Evolutionary conservation across 1,284 basidiomycete genomes (phyloP).

Genomic region (Cystobasidium slooffiae): DNA sequence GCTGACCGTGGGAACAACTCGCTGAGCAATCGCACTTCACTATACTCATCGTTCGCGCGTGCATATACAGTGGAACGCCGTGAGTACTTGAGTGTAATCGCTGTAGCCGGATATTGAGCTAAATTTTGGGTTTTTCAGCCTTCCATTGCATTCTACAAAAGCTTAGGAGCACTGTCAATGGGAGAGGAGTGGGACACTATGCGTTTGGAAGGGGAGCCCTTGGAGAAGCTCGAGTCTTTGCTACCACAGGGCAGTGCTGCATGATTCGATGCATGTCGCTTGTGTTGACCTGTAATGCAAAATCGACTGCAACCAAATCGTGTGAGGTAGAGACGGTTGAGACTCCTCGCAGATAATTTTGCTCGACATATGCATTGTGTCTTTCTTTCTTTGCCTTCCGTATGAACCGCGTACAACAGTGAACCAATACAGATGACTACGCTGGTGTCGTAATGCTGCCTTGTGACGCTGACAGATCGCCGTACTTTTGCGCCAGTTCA

Average conservation of each 20-base stretch:
- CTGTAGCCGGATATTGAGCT: neutral
- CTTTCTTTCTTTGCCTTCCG: no score
- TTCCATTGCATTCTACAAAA: slow-evolving; percentile 73
- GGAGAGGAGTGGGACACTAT: slow-evolving; percentile 86
- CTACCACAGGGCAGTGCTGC: slow-evolving; percentile 16
- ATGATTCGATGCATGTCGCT: neutral
- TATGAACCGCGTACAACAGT: no score
- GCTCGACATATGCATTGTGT: no score
- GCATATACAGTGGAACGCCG: slow-evolving; percentile 75
- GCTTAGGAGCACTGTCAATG: slow-evolving; percentile 65
- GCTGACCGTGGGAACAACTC: no score
- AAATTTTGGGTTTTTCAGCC: neutral
- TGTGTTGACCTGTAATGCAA: no score
- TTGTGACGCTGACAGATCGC: slow-evolving; percentile 42
- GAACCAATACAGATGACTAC: no score
- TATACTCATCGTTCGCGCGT: neutral
- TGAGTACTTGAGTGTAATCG: slow-evolving; percentile 46
- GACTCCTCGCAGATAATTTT: no score
- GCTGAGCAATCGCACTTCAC: neutral
- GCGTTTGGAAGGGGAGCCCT: slow-evolving; percentile 69
- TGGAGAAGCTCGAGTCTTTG: slow-evolving; percentile 50
- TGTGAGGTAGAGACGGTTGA: no score
- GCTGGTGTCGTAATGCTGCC: no score
- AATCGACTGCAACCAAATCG: no score
- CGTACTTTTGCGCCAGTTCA: slow-evolving; percentile 47